Conservation (phyloP, 768 basidiomycete genomes). For the Lactarius pseudohatsudake region DNA sequence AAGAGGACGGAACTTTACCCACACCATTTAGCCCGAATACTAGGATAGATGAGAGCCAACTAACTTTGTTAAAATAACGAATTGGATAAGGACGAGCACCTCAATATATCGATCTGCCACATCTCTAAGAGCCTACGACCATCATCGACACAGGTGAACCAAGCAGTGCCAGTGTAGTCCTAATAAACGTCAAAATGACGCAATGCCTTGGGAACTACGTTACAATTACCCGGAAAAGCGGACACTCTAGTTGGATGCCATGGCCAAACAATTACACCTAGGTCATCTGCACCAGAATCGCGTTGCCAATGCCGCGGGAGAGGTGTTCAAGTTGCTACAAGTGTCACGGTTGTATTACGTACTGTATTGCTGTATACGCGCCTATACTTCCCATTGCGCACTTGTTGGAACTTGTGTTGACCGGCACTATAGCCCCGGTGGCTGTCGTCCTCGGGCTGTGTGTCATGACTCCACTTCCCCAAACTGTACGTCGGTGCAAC, state of each 20-base stretch:
- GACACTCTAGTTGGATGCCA: neutral
- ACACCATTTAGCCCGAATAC: neutral
- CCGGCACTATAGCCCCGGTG: constrained; percentile 1
- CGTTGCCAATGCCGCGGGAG: neutral
- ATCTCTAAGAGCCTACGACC: neutral
- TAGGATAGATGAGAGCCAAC: neutral
- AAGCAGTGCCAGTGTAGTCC: neutral
- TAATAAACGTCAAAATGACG: neutral
- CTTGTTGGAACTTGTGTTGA: neutral
- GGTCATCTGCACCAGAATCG: neutral
- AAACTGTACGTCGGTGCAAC: neutral
- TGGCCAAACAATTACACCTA: neutral
- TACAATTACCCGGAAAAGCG: neutral
- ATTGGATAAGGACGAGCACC: neutral
- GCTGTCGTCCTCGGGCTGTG: neutral
- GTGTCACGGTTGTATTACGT: neutral
- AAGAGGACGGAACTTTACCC: neutral
- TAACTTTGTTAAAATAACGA: neutral
- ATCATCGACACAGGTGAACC: neutral
- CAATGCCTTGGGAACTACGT: neutral
- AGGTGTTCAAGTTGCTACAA: neutral
- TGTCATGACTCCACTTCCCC: constrained; percentile 6
- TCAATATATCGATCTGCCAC: neutral
- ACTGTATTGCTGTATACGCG: neutral
- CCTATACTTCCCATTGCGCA: neutral